phyloP scores from a whole-genome alignment of 108 stramenopile genomes.

The Pseudonitzschia multiseries region DNA sequence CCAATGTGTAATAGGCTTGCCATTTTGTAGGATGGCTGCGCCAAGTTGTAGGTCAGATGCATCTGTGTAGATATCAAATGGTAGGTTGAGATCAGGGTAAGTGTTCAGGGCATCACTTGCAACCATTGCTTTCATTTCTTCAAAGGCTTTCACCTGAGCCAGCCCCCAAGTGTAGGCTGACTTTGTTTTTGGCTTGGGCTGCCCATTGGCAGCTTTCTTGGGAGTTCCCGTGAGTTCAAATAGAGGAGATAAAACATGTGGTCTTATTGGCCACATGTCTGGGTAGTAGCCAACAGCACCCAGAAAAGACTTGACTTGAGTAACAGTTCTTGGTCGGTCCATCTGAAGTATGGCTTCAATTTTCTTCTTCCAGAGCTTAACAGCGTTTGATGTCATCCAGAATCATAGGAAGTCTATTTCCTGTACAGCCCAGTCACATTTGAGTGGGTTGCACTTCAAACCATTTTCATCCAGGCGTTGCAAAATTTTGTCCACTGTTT shows the following conservation, averaged over 20 bases:
- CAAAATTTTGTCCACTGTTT: not conserved
- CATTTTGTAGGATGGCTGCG: too few species aligned
- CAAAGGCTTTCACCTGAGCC: slow-evolving; percentile 27
- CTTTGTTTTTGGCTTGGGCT: not conserved
- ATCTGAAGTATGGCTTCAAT: slow-evolving; percentile 41
- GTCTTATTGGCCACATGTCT: slow-evolving; percentile 35
- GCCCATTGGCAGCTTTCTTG: too few species aligned
- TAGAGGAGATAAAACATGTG: slow-evolving; percentile 15
- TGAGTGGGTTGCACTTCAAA: slow-evolving; percentile 12
- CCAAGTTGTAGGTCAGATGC: slow-evolving; percentile 25
- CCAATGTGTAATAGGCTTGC: too few species aligned
- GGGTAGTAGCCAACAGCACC: slow-evolving; percentile 50
- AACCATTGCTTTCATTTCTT: slow-evolving; percentile 45
- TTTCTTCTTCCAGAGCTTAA: slow-evolving; percentile 28
- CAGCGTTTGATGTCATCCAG: not conserved
- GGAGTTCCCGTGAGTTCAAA: not conserved
- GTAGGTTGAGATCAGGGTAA: slow-evolving; percentile 44
- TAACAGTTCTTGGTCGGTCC: slow-evolving; percentile 19
- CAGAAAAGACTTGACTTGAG: slow-evolving; percentile 36
- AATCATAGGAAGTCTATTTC: slow-evolving; percentile 36
- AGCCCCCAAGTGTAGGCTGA: not conserved
- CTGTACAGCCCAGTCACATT: slow-evolving; percentile 21
- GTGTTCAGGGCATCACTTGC: slow-evolving; percentile 32
- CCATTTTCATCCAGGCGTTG: not conserved
- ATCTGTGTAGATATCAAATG: slow-evolving; percentile 52